Evolutionary conservation across 176 grass and related monocot species (phyloP).

Genomic region (Musa schizocarpa): DNA sequence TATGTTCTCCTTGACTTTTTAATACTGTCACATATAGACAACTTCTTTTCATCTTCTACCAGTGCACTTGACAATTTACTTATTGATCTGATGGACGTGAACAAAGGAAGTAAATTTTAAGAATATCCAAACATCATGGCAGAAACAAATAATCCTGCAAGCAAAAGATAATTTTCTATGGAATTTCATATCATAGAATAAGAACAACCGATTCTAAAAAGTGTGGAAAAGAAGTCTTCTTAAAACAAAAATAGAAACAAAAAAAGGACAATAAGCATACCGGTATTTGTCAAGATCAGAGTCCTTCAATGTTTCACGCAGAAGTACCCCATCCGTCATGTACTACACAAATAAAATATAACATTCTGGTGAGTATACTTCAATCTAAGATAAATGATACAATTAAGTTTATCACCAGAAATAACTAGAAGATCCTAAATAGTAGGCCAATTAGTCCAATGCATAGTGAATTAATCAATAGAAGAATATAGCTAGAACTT

Average conservation of each 20-base stretch:
- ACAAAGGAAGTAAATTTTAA: too few species aligned
- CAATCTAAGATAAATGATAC: too few species aligned
- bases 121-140: too few species aligned
- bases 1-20: too few species aligned
- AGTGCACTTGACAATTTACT: too few species aligned
- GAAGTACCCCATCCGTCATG: conserved; percentile 98
- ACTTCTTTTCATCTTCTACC: too few species aligned
- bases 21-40: too few species aligned
- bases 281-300: conserved; percentile 92
- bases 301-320: conserved; percentile 97
- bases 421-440: background rate
- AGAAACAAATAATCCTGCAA: too few species aligned
- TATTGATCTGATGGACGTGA: too few species aligned
- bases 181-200: background rate
- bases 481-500: background rate
- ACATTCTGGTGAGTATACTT: background rate
- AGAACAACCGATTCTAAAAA: background rate
- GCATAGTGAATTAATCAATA: background rate
- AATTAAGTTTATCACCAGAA: background rate
- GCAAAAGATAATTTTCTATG: too few species aligned
- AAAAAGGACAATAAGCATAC: conserved; percentile 39
- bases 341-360: conserved; percentile 51
- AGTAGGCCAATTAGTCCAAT: background rate
- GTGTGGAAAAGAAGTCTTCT: background rate
- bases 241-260: background rate